A percentile compares a stretch with the other conserved stretches of the same genome.
Evolutionary conservation across 2,329 filamentous ascomycete genomes (phyloP).

Genomic region (Fonsecaea multimorphosa): DNA sequence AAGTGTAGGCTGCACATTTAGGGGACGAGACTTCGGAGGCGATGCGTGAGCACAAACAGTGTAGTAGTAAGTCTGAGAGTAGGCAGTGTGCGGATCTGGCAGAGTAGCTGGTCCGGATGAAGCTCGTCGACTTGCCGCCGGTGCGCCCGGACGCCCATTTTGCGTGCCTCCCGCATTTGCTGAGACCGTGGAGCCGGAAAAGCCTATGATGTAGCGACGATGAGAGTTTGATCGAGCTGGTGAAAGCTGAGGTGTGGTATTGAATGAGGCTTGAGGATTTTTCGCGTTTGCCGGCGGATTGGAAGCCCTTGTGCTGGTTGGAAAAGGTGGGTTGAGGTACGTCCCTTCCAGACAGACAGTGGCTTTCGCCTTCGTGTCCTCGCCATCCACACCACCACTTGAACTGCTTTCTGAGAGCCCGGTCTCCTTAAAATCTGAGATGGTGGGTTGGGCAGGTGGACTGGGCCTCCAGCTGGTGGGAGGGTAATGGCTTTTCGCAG

Average conservation of each 20-base stretch:
- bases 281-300: background rate
- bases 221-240: conserved; percentile 4
- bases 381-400: background rate
- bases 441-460: background rate
- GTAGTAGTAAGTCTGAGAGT: conserved; percentile 34
- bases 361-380: background rate
- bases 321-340: background rate
- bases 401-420: background rate
- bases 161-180: background rate
- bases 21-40: conserved; percentile 34
- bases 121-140: background rate
- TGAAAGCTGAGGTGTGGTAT: background rate
- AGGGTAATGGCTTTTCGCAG: conserved; percentile 23
- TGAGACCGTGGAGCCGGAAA: background rate
- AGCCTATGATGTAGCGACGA: conserved; percentile 4
- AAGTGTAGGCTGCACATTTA: conserved; percentile 33
- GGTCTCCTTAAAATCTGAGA: background rate
- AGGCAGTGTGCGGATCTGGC: conserved; percentile 30
- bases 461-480: conserved; percentile 28
- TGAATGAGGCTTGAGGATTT: background rate
- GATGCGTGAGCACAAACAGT: conserved; percentile 35
- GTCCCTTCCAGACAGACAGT: background rate
- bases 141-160: background rate
- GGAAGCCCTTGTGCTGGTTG: background rate
- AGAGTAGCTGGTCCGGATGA: conserved; percentile 4